phyloP scores from a whole-genome alignment of 805 yeast genomes.

The Saturnispora serradocipensis region DNA sequence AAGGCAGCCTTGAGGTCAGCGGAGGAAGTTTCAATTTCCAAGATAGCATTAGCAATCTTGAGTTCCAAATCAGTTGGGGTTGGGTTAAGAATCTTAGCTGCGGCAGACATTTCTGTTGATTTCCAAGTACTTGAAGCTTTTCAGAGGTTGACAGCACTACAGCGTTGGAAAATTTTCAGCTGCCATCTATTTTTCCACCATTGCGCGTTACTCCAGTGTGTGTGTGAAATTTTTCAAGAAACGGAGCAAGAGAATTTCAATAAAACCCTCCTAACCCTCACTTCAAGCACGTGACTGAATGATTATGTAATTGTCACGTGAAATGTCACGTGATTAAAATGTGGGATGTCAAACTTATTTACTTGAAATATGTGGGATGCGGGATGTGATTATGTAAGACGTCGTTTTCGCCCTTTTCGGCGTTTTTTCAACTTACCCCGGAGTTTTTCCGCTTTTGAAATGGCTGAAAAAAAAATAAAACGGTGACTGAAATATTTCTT shows the following conservation, averaged over 20 bases:
- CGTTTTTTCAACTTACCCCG: background rate
- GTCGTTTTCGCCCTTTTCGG: no score
- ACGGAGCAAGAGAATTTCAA: no score
- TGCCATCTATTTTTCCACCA: background rate
- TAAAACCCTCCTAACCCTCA: constrained; percentile 7
- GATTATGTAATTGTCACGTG: background rate
- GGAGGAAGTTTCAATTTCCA: constrained; percentile 89
- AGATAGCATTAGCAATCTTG: constrained; percentile 97
- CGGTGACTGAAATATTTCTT: background rate
- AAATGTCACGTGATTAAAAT: background rate
- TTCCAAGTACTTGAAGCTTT: background rate
- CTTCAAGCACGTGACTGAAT: constrained; percentile 8
- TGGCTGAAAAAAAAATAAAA: background rate
- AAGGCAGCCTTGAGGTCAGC: constrained; percentile 90
- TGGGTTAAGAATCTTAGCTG: constrained; percentile 88
- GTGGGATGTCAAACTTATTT: background rate
- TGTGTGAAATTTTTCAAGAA: background rate
- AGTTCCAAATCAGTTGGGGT: constrained; percentile 98
- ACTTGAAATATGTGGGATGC: background rate
- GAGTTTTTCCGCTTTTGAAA: background rate
- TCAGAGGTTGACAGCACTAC: background rate
- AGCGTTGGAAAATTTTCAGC: background rate
- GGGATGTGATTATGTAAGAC: background rate
- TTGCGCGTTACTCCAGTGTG: background rate
- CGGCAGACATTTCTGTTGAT: constrained; percentile 73